Evolutionary conservation across 345 rosid species (phyloP), one percentile per base, ranked within the genome.

Genomic region (Eucalyptus coolabah): DNA sequence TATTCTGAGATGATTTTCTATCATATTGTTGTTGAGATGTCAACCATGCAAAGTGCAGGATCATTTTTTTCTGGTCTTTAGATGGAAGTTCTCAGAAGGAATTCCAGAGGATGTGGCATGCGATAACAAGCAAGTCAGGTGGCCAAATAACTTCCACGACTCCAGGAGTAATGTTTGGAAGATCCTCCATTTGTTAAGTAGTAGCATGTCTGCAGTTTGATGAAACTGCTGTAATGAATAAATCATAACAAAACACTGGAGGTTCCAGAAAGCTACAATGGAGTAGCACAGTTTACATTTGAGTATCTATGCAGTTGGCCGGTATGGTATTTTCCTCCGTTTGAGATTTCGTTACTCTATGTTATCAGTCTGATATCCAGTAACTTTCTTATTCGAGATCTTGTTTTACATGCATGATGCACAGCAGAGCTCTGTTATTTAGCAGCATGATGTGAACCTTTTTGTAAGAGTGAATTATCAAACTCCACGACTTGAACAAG

Each of bases 121-220:
- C 94, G 89, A 93, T 95, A 88, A 96, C 95, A 59, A 91, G 89
- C 59, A 92, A 93, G 89, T 91, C 90, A 53, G 96, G 96, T 32
- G 95, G 96, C 89, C 91, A 93, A 90, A 93, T 97, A 90, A 94
- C 92, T 86, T 94, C 96, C 28, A 87, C 65, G 14, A 94, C 95
- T 42, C 92, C 96, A 54, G 96, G 96, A 34, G 98, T 96, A 86
- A 97, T 97, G 99, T 96, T 96, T 92, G 99, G 99, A 88, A 97
- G 99, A 99, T 97, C 93, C 42, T 86, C 90, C 24, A 89, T 40
- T 86, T 89, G 85, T 44, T 54, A 50, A 45, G 72, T 47, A 49
- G 4, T 59, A 26, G 17, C 69, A 47, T 90, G 24, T 30, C 69
- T 50, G 17, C 50, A 34, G 18, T 45, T 72, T 28, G 53, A 23